A percentile compares a stretch with the other conserved stretches of the same genome.
Evolutionary conservation across 495 filamentous ascomycete genomes (phyloP).

Genomic region (Trichoderma asperelloides): DNA sequence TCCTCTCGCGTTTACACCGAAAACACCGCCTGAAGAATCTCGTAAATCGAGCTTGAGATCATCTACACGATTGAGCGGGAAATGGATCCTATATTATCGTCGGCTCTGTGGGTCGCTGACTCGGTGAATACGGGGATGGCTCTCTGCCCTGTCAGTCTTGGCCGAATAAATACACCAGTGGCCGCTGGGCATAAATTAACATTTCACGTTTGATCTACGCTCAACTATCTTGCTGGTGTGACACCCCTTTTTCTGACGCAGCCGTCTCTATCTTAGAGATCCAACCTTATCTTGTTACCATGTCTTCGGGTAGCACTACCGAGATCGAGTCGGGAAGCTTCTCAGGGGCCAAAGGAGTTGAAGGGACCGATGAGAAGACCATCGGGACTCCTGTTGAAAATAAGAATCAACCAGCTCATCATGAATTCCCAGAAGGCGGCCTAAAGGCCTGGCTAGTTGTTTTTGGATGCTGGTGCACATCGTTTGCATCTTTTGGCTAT

Average conservation of each 20-base stretch:
- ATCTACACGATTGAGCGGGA: background rate
- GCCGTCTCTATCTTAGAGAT: background rate
- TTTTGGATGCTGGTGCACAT: conserved; percentile 20
- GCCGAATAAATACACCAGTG: background rate
- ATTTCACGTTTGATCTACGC: background rate
- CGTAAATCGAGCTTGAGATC: background rate
- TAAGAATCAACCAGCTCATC: background rate
- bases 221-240: background rate
- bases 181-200: background rate
- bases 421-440: conserved; percentile 24
- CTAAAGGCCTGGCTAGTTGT: conserved; percentile 27
- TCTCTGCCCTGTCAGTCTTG: background rate
- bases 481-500: conserved; percentile 51
- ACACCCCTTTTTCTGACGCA: background rate
- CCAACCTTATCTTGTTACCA: background rate
- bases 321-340: background rate
- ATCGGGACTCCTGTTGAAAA: background rate
- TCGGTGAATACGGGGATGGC: background rate
- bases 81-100: background rate
- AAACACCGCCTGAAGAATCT: background rate
- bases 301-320: background rate
- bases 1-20: background rate
- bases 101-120: background rate
- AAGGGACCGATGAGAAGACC: background rate
- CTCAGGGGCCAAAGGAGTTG: background rate